A percentile compares a stretch with the other conserved stretches of the same genome.
Evolutionary conservation across 208 protist species (phyloP).

Genomic region (Leishmania tropica): DNA sequence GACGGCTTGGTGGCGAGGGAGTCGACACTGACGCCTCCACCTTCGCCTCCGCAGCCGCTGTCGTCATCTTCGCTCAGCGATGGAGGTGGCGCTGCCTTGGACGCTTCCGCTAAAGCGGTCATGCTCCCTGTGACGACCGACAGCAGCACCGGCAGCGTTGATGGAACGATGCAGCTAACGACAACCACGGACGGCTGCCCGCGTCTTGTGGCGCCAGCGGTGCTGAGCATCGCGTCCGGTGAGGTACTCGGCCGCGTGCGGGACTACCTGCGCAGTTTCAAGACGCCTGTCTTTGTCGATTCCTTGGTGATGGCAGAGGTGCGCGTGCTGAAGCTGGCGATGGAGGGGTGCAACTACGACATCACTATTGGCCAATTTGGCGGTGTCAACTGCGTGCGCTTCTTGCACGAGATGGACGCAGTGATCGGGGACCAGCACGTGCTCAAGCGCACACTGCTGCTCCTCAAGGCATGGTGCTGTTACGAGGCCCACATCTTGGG

Average conservation of each 20-base stretch:
- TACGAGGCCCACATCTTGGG: conserved; percentile 93
- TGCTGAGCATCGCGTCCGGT: conserved; percentile 62
- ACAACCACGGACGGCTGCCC: conserved; percentile 44
- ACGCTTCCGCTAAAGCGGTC: background rate
- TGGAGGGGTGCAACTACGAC: conserved; percentile 88
- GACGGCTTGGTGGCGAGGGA: conserved; percentile 55
- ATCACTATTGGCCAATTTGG: conserved; percentile 90
- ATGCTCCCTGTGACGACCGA: conserved; percentile 53
- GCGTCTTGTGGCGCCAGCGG: conserved; percentile 50
- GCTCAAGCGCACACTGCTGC: conserved; percentile 89
- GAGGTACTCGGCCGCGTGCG: conserved; percentile 69
- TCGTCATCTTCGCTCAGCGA: conserved; percentile 5
- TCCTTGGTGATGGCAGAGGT: conserved; percentile 83
- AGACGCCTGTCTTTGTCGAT: conserved; percentile 75
- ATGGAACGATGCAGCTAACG: conserved; percentile 60
- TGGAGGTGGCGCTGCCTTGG: background rate
- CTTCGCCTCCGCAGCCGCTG: conserved; percentile 9
- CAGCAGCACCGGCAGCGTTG: conserved; percentile 53
- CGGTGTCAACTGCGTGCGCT: conserved; percentile 88
- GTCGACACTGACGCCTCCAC: conserved; percentile 20
- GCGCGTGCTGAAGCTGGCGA: conserved; percentile 88
- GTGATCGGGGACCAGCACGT: conserved; percentile 80
- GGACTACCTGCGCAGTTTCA: conserved; percentile 57
- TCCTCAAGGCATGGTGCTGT: conserved; percentile 91
- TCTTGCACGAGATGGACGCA: conserved; percentile 89